Conservation (phyloP, 164 flowering plant genomes). For the Vitis rupestris region DNA sequence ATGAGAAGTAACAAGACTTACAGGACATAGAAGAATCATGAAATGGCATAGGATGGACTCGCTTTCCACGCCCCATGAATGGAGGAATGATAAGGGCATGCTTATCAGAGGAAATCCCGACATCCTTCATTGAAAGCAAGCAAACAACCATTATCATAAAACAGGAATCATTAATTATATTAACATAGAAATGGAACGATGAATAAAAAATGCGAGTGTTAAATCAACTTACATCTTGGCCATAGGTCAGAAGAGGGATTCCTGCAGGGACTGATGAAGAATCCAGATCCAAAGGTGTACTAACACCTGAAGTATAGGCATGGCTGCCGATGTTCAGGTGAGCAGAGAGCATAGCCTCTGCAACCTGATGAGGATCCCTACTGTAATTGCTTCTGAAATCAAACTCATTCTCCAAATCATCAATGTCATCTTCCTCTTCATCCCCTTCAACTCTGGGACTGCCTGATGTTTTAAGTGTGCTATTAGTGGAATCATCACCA, state of each 20-base stretch:
- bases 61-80: slow-evolving; percentile 53
- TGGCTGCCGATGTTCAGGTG: slow-evolving; percentile 50
- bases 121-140: slow-evolving; percentile 45
- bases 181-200: neutral
- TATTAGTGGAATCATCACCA: neutral
- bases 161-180: neutral
- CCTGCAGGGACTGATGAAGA: slow-evolving; percentile 40
- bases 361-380: slow-evolving; percentile 37
- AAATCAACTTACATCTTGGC: slow-evolving; percentile 56
- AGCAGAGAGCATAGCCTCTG: slow-evolving; percentile 48
- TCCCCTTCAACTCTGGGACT: slow-evolving; percentile 94
- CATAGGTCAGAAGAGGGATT: slow-evolving; percentile 83
- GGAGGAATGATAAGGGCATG: slow-evolving; percentile 90
- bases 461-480: slow-evolving; percentile 43
- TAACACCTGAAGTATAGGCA: slow-evolving; percentile 29
- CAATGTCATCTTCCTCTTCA: slow-evolving; percentile 90
- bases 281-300: slow-evolving; percentile 39
- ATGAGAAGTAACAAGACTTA: slow-evolving; percentile 33
- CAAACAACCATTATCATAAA: neutral
- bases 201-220: neutral
- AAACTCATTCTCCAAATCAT: slow-evolving; percentile 92
- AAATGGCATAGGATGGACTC: slow-evolving; percentile 67
- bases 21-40: slow-evolving; percentile 63
- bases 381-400: slow-evolving; percentile 31
- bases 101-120: slow-evolving; percentile 67